Evolutionary conservation across 1,284 basidiomycete genomes (phyloP).

Genomic region (Coniferiporia weirii): DNA sequence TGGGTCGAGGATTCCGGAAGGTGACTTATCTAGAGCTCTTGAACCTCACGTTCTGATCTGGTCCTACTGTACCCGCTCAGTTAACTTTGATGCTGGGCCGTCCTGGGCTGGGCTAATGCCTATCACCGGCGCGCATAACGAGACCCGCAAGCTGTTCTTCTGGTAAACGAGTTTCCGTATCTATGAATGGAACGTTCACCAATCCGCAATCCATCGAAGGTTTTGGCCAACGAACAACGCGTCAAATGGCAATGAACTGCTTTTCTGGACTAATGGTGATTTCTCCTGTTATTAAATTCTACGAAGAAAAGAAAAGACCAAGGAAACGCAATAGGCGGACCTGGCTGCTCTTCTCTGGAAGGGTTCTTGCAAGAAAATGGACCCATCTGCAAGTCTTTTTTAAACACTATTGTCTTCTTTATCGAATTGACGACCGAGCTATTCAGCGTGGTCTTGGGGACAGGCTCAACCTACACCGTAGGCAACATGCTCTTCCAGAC

Average conservation of each 20-base stretch:
- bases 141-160: constrained; percentile 42
- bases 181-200: not conserved
- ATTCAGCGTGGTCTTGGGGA: constrained; percentile 50
- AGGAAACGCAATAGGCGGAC: constrained; percentile 31
- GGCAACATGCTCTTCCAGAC: constrained; percentile 11
- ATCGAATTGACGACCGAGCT: not conserved
- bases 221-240: constrained; percentile 45
- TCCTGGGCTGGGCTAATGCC: constrained; percentile 38
- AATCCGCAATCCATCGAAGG: constrained; percentile 21
- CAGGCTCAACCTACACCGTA: constrained; percentile 45
- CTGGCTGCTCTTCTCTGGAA: constrained; percentile 43
- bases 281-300: not conserved
- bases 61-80: constrained; percentile 17
- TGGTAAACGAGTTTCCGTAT: constrained; percentile 27
- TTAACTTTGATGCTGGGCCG: constrained; percentile 36
- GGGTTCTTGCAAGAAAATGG: constrained; percentile 49
- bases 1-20: constrained; percentile 31
- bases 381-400: constrained; percentile 28
- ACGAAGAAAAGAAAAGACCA: too few species aligned
- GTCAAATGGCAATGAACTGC: constrained; percentile 42
- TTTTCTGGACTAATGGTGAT: constrained; percentile 40
- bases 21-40: constrained; percentile 13
- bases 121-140: constrained; percentile 31
- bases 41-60: not conserved
- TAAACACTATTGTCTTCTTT: not conserved